phyloP scores from a whole-genome alignment of 139 green algal species.

The Chlorella sp. region DNA sequence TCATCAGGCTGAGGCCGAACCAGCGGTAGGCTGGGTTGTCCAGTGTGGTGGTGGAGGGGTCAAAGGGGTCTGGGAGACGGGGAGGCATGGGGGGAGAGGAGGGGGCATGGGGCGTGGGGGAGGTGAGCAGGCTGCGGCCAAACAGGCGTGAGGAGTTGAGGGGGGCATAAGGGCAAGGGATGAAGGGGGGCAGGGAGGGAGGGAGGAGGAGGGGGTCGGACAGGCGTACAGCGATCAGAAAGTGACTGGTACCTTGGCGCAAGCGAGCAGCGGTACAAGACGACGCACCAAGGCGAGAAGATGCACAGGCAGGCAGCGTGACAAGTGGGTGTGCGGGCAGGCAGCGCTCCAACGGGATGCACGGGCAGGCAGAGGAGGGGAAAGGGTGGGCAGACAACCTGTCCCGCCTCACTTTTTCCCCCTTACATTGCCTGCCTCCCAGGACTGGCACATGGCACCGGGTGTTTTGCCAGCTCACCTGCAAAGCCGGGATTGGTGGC shows the following conservation, averaged over 20 bases:
- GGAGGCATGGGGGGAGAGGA: neutral
- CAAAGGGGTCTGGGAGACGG: conserved; percentile 63
- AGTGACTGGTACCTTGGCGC: too few species aligned
- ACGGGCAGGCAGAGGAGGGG: too few species aligned
- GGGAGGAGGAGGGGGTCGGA: neutral
- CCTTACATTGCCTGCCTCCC: neutral
- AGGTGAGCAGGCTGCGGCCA: neutral
- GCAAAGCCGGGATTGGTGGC: conserved; percentile 75
- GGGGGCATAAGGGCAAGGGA: neutral
- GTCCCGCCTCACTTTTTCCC: too few species aligned
- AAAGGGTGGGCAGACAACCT: too few species aligned
- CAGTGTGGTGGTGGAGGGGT: conserved; percentile 64
- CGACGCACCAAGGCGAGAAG: too few species aligned
- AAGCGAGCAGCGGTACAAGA: too few species aligned
- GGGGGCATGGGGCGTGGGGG: neutral
- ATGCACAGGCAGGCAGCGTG: too few species aligned
- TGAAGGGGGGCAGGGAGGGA: neutral
- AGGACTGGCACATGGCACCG: neutral
- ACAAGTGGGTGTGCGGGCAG: too few species aligned
- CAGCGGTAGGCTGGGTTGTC: conserved; percentile 75
- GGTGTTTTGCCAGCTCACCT: neutral
- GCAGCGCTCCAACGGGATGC: too few species aligned
- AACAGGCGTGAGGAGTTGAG: neutral
- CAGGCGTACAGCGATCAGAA: neutral
- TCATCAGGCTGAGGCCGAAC: conserved; percentile 64